Conservation (phyloP, 1,284 basidiomycete genomes). For the Ustilago loliicola region DNA sequence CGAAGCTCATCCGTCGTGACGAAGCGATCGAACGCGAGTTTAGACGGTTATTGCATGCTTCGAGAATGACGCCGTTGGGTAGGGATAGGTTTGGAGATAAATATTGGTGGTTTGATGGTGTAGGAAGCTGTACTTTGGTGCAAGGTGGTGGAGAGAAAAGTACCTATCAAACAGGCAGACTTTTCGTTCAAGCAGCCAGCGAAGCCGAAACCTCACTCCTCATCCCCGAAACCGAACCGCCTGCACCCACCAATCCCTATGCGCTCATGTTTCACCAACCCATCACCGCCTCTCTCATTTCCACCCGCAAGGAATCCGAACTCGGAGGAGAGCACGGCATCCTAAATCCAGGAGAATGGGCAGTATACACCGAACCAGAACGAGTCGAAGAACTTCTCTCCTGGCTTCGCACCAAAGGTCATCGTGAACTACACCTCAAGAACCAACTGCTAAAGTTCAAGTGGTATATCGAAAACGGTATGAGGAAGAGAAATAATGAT, state of each 20-base stretch:
- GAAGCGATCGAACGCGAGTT: slow-evolving; percentile 93
- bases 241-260: slow-evolving; percentile 6
- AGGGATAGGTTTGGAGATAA: slow-evolving; percentile 92
- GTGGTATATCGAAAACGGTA: slow-evolving; percentile 84
- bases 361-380: slow-evolving; percentile 84
- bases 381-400: slow-evolving; percentile 85
- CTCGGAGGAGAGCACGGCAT: slow-evolving; percentile 73
- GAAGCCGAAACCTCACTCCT: slow-evolving; percentile 72
- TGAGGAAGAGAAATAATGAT: slow-evolving; percentile 71
- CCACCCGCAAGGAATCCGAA: slow-evolving; percentile 66
- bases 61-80: slow-evolving; percentile 88
- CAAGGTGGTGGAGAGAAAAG: slow-evolving; percentile 68
- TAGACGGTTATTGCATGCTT: slow-evolving; percentile 83
- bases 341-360: slow-evolving; percentile 86
- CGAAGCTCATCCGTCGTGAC: slow-evolving; percentile 81
- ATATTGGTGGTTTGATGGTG: slow-evolving; percentile 98
- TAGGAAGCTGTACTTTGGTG: slow-evolving; percentile 84
- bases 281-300: slow-evolving; percentile 13
- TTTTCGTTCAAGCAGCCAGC: slow-evolving; percentile 91
- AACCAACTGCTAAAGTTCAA: slow-evolving; percentile 85
- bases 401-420: slow-evolving; percentile 92
- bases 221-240: slow-evolving; percentile 13
- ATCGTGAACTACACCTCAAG: slow-evolving; percentile 86
- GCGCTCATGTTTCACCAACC: slow-evolving; percentile 67
- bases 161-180: slow-evolving; percentile 83